Percentiles rank a stretch among this genome's conserved stretches.
phyloP scores from a whole-genome alignment of 768 basidiomycete species.

The Calvatia gigantea region DNA sequence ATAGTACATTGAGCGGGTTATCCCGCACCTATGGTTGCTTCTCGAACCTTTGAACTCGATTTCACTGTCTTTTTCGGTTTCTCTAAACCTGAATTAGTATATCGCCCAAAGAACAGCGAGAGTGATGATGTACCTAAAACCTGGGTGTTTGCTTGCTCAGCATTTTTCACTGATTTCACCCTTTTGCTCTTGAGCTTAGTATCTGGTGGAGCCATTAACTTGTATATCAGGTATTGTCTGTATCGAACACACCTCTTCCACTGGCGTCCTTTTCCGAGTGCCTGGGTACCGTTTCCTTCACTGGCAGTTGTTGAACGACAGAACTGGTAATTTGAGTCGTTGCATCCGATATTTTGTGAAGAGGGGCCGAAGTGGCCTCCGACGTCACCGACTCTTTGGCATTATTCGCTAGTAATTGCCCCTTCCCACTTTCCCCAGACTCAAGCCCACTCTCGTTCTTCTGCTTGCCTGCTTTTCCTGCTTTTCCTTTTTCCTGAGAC shows the following conservation, averaged over 20 bases:
- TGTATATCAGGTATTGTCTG: background rate
- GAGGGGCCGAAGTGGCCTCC: background rate
- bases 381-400: background rate
- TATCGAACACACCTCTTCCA: background rate
- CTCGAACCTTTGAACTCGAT: slow-evolving; percentile 6
- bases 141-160: background rate
- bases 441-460: slow-evolving; percentile 13
- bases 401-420: slow-evolving; percentile 10
- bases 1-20: slow-evolving; percentile 6
- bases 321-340: background rate
- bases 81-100: background rate
- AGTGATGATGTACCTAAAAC: background rate
- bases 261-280: background rate
- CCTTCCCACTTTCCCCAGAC: slow-evolving; percentile 7
- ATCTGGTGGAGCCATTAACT: background rate
- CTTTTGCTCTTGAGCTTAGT: background rate
- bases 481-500: background rate
- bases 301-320: background rate
- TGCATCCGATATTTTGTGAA: background rate
- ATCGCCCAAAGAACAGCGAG: background rate
- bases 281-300: background rate
- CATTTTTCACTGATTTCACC: background rate
- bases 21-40: slow-evolving; percentile 4
- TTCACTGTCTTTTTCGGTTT: background rate
- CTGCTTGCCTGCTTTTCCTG: slow-evolving; percentile 13